Base-by-base conservation (phyloP, 1,284 basidiomycete species). In the Phellopilus nigrolimitatus region DNA sequence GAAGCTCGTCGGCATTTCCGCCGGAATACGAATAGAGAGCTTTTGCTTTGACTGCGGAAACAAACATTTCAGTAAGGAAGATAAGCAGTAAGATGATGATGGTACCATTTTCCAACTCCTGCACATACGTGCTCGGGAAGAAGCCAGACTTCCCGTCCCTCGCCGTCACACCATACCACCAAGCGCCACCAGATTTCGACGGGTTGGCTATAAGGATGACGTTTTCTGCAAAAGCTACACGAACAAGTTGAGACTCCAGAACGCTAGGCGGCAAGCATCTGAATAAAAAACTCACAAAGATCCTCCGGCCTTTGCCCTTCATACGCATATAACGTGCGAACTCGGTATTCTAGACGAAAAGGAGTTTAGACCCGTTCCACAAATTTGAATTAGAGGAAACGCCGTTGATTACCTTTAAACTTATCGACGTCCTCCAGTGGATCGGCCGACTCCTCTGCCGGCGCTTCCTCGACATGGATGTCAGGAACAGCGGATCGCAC, bases 111-210 rank as follows among this genome's bases (percentile, higher is more conserved):
- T 77, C 73, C 24, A 90, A 66, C 60, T 80, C 77, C 60, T 89
- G 78, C 7, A 95, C 87, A 63, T 97, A 99, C 1, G 85, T 84
- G 63, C 85, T 85, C 0, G 97, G 97, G 80, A 98, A 91, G 71
- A 94, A 84, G 1, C 95, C 95, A 41, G 81, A 78, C 62, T 78
- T 81, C 13, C 85, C 82, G 36, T 76, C 80, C 39, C 73, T 78
- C 15, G 85, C 69, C 8, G 82, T 64, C n/a, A 75, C 86, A 34
- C 93, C 95, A 65, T 90, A 92, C 89, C 93, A 95, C 95, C 97
- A 99, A 62, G 95, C 91, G 17, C 82, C 77, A 33, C 79, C 83
- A 40, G 80, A 76, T 66, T 91, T 95, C 7, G 91, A 88, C 0
- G 94, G 93, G 67, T 95, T 80, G 2, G 89, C 91, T 17, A 72